Base-by-base conservation (phyloP, 306 rosid species). In the Abrus pulchellus region DNA sequence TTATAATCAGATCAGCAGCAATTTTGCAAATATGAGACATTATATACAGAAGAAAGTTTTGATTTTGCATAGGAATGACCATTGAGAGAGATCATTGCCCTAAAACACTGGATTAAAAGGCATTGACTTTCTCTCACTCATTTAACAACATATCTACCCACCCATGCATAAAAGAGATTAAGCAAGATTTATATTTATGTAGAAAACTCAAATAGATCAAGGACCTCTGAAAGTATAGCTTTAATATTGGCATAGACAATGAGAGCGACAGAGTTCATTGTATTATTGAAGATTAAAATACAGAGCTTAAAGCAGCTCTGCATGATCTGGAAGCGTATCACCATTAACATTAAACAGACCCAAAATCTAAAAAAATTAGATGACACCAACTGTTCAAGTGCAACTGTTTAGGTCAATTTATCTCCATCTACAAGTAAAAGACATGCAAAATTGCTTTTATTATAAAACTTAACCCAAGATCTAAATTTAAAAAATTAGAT, bases 1-100 rank as follows among this genome's bases (percentile, higher is more conserved):
- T 69, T 20, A 84, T 72, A 44, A 80, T 77, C 43, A 76, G 62
- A 78, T 53, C 57, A 83, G 56, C 8, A 62, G 83, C 80, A 55
- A 78, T 38, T 45, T 68, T 34, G 72, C 77, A 63, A 84, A 55
- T 65, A 73, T 47, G 44, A 29, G 77, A 72, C 72, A 55, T 68
- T 9, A 56, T 50, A 71, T 45, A 41, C 43, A 55, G 11, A 75
- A 75, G 69, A 73, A 77, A 38, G 5, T 27, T 45, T 6, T 44
- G 7, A 68, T 57, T 45, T 65, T 77, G 81, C 55, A 75, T 63
- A 41, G 40, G 47, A 72, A 33, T 27, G 9, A 52, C 80, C 32
- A 63, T 20, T 47, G 53, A 49, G 10, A 44, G 74, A 40, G 68
- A 72, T 79, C 32, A 66, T n/a, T 30, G 54, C 81, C 69, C 54